phyloP scores from a whole-genome alignment of 2,329 filamentous ascomycete species.

The Xylariaceae sp. region DNA sequence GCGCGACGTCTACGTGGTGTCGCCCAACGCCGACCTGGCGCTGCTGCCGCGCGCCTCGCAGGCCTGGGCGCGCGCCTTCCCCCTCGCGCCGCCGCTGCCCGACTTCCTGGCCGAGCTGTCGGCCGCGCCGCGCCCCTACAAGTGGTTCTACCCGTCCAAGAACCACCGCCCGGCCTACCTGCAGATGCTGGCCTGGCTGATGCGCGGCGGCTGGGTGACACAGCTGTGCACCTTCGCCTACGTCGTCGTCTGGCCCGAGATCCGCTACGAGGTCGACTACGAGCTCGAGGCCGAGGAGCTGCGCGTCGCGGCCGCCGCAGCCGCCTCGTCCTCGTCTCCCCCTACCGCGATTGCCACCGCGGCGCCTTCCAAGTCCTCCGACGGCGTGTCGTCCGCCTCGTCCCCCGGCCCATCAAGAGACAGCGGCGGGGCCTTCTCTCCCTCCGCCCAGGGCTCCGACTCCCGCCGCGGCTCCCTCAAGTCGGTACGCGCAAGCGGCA shows the following conservation, averaged over 20 bases:
- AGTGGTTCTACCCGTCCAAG: conserved; percentile 75
- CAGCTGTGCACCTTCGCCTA: conserved; percentile 89
- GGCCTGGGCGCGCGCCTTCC: conserved; percentile 71
- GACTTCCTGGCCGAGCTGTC: conserved; percentile 84
- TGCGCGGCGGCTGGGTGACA: conserved; percentile 88
- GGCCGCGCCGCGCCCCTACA: conserved; percentile 73
- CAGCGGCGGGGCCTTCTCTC: conserved; percentile 7
- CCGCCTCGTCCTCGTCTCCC: neutral
- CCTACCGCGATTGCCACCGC: neutral
- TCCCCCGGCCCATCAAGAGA: conserved; percentile 2
- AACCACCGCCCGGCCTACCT: conserved; percentile 84
- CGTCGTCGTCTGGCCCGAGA: conserved; percentile 74
- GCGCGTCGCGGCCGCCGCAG: conserved; percentile 15
- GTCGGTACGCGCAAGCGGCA: no score
- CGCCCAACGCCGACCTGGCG: conserved; percentile 75
- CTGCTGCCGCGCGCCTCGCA: conserved; percentile 61
- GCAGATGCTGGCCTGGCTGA: conserved; percentile 85
- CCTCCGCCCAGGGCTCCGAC: conserved; percentile 18
- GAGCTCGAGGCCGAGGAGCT: conserved; percentile 61
- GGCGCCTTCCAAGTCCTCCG: neutral
- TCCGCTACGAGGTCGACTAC: conserved; percentile 72
- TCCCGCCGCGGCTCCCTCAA: no score
- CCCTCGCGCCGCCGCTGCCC: conserved; percentile 71
- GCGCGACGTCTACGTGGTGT: conserved; percentile 84
- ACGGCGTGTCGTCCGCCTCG: neutral